Evolutionary conservation across 2,329 filamentous ascomycete genomes (phyloP).

Genomic region (Acephala macrosclerotiorum): DNA sequence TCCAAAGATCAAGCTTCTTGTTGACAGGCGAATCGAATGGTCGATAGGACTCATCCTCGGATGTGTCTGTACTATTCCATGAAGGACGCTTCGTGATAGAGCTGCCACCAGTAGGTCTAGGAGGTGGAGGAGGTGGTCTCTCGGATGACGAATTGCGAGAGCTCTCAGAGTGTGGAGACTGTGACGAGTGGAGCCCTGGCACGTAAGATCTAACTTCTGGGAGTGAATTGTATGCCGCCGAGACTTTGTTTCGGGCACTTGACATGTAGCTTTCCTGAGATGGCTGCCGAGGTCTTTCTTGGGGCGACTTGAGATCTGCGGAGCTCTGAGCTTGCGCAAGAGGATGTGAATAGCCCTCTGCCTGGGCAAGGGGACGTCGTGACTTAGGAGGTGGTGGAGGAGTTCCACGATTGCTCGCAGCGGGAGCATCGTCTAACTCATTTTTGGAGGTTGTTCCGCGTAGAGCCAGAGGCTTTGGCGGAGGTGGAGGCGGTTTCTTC

Average conservation of each 20-base stretch:
- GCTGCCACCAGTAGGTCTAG: conserved; percentile 22
- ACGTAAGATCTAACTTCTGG: conserved; percentile 43
- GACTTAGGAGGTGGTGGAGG: conserved; percentile 44
- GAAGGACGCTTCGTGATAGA: conserved; percentile 33
- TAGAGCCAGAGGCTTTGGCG: conserved; percentile 63
- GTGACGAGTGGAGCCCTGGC: conserved; percentile 28
- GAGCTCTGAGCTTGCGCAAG: conserved; percentile 39
- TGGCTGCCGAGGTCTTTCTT: conserved; percentile 9
- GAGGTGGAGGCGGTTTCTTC: conserved; percentile 54
- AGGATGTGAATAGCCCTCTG: conserved; percentile 33
- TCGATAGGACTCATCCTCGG: conserved; percentile 40
- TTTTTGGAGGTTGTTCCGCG: conserved; percentile 48
- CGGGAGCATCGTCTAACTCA: conserved; percentile 45
- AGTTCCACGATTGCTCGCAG: conserved; percentile 50
- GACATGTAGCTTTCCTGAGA: conserved; percentile 38
- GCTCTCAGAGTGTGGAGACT: conserved; percentile 18
- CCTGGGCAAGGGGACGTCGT: conserved; percentile 29
- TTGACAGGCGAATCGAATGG: conserved; percentile 48
- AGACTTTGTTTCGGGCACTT: conserved; percentile 40
- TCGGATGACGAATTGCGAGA: conserved; percentile 23
- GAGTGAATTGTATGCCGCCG: conserved; percentile 43
- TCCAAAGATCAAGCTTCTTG: conserved; percentile 79
- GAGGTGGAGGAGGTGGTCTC: conserved; percentile 34
- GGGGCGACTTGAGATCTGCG: conserved; percentile 32
- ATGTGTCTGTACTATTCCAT: conserved; percentile 36